phyloP scores from a whole-genome alignment of 352 stramenopile genomes.

The Pythium guiyangense region DNA sequence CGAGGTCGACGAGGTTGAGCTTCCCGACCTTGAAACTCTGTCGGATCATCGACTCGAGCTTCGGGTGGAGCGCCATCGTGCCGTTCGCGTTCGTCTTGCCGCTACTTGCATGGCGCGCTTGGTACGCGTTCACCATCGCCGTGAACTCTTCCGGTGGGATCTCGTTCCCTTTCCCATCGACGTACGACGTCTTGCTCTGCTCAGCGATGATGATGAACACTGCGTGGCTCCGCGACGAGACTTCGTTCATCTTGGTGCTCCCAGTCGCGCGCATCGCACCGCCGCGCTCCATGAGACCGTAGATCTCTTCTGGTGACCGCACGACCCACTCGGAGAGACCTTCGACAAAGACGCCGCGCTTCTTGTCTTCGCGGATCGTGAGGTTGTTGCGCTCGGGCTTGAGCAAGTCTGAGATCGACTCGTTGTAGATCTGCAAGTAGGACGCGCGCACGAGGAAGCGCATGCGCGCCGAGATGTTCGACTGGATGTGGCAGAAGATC shows the following conservation, averaged over 20 bases:
- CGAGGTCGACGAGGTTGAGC: slow-evolving; percentile 92
- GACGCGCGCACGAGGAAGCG: slow-evolving; percentile 90
- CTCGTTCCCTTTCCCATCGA: slow-evolving; percentile 79
- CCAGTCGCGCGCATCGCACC: slow-evolving; percentile 76
- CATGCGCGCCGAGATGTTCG: slow-evolving; percentile 76
- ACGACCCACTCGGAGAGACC: slow-evolving; percentile 94
- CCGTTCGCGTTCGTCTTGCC: slow-evolving; percentile 20
- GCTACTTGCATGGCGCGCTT: slow-evolving; percentile 45
- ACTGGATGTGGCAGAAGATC: slow-evolving; percentile 91
- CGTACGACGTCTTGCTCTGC: slow-evolving; percentile 89
- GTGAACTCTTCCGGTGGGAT: slow-evolving; percentile 85
- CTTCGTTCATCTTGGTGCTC: slow-evolving; percentile 89
- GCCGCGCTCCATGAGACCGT: slow-evolving; percentile 92
- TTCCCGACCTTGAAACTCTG: slow-evolving; percentile 95
- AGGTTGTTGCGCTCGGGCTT: slow-evolving; percentile 91
- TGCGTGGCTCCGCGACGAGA: slow-evolving; percentile 83
- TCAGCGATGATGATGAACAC: slow-evolving; percentile 96
- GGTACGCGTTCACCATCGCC: slow-evolving; percentile 69
- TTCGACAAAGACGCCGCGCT: slow-evolving; percentile 92
- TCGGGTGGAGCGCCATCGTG: slow-evolving; percentile 42
- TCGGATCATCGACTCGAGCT: slow-evolving; percentile 85
- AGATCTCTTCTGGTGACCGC: slow-evolving; percentile 90
- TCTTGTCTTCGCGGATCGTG: slow-evolving; percentile 92
- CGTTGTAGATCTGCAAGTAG: slow-evolving; percentile 95
- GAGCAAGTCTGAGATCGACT: slow-evolving; percentile 92